Conservation (phyloP, 306 rosid genomes). For the Ochetophila trinervis region DNA sequence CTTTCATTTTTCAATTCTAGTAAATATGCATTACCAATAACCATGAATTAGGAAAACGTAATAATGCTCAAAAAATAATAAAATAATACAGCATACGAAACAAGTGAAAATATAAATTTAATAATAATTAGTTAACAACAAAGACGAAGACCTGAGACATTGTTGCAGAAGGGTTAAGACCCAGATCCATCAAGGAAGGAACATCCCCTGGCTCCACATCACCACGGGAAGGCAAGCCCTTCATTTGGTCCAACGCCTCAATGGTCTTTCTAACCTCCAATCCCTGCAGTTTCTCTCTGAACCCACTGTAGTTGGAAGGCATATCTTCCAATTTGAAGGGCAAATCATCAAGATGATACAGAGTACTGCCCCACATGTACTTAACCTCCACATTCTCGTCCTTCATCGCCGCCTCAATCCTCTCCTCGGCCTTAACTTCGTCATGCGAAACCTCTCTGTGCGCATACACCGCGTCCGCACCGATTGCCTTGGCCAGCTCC, state of each 20-base stretch:
- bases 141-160: conserved; percentile 55
- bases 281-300: conserved; percentile 71
- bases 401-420: conserved; percentile 64
- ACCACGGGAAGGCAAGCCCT: conserved; percentile 80
- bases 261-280: conserved; percentile 75
- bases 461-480: conserved; percentile 77
- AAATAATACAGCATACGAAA: too few species aligned
- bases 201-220: conserved; percentile 87
- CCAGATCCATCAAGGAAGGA: conserved; percentile 79
- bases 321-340: conserved; percentile 81
- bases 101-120: too few species aligned
- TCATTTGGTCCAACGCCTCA: conserved; percentile 85
- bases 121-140: not conserved
- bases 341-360: conserved; percentile 81
- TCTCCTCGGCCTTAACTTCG: conserved; percentile 78
- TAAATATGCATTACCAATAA: too few species aligned
- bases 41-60: too few species aligned
- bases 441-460: conserved; percentile 83
- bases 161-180: conserved; percentile 69
- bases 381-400: conserved; percentile 84
- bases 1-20: too few species aligned
- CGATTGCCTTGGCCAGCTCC: conserved; percentile 79
- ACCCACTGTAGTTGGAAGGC: conserved; percentile 80
- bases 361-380: conserved; percentile 93
- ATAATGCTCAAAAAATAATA: too few species aligned